Evolutionary conservation across 1,139 yeast species (phyloP), one percentile per base, ranked within the genome.

Genomic region (Lizanozyma gosingica): DNA sequence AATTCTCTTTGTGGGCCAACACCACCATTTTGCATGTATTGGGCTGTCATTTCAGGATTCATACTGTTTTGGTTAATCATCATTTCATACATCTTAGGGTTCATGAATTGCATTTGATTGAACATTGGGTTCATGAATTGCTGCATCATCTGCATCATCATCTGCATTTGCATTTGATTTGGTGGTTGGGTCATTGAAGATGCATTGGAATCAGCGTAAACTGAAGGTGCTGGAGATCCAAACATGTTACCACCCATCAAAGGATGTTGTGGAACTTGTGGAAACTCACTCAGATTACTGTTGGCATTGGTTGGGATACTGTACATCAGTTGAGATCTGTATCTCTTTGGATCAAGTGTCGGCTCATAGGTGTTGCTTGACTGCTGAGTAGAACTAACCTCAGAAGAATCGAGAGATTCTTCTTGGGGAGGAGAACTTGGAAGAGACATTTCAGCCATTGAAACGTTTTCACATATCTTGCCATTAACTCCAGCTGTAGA

Each of bases 121-220:
- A 36, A 36, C 17, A 22, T 36, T 3, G 38, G 38, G 6, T 36
- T 36, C n/a, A 16, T 17, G 16, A 36, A 6, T 22, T 22, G n/a
- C n/a, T n/a, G 29, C 29, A 22, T 22, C 29, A 22, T 22, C 11
- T 22, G 29, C 29, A 22, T 22, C 29, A 22, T 22, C 29, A 22
- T 22, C 11, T 22, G 29, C 29, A 22, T 22, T 22, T 22, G 29
- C 29, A 22, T 22, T 22, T 22, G 29, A n/a, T n/a, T n/a, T n/a
- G n/a, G n/a, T n/a, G n/a, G n/a, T 11, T 22, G 29, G 29, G 6
- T 22, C 29, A 6, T 11, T 6, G 29, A 6, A 6, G 29, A 6
- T 6, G 29, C 6, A 22, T 6, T 11, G 11, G 29, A 22, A 11
- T 22, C 29, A 22, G 9, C 29, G 11, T 6, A 22, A 22, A 22